Conservation (phyloP, 805 yeast species). For the Yamadazyma phyllophila region DNA sequence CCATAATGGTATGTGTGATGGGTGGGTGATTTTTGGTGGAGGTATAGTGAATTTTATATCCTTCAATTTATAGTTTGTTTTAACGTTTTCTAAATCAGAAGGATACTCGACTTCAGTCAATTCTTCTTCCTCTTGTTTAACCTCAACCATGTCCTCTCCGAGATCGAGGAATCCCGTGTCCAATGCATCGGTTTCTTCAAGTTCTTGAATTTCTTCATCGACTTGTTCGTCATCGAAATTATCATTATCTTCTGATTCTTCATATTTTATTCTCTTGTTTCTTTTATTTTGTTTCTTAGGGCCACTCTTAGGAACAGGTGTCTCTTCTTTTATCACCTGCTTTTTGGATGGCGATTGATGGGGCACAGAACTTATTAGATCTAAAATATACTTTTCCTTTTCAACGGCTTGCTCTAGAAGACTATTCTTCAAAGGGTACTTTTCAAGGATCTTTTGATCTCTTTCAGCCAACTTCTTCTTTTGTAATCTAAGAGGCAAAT, state of each 20-base stretch:
- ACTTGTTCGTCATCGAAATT: conserved; percentile 3
- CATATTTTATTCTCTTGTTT: conserved; percentile 2
- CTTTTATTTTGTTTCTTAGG: conserved; percentile 3
- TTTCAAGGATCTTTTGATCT: conserved; percentile 27
- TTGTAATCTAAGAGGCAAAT: conserved; percentile 40
- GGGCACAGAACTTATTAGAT: background rate
- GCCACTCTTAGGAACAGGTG: conserved; percentile 1
- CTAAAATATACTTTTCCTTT: conserved; percentile 20
- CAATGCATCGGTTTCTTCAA: conserved; percentile 1
- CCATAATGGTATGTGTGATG: conserved; percentile 45
- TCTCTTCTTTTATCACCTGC: background rate
- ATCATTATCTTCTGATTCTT: background rate
- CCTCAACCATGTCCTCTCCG: background rate
- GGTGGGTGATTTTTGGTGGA: conserved; percentile 39
- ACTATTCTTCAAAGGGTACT: conserved; percentile 34
- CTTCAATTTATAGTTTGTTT: conserved; percentile 20
- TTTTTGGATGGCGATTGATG: background rate
- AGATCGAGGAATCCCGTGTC: background rate
- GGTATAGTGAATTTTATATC: conserved; percentile 31
- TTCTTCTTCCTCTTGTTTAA: conserved; percentile 9
- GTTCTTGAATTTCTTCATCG: background rate
- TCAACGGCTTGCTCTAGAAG: conserved; percentile 24
- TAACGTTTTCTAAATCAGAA: conserved; percentile 10
- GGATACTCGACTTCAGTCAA: conserved; percentile 15
- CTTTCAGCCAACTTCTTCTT: conserved; percentile 36